Base-by-base conservation (phyloP, 73 alveolate genomes). In the Halteria grandinella region DNA sequence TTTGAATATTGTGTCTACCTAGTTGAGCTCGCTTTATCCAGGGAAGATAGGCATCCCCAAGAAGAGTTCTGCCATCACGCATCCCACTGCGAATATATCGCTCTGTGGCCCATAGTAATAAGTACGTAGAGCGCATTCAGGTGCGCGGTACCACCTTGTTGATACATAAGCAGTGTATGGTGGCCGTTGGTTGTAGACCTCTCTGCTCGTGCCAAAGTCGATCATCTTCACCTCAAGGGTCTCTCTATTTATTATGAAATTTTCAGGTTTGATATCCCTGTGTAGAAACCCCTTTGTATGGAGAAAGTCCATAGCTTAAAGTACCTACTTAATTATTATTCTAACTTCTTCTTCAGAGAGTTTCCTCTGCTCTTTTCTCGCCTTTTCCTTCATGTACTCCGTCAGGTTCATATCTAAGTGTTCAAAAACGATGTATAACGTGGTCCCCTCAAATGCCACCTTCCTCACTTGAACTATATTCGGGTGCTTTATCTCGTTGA, bases 221-320 rank as follows among this genome's bases (percentile, higher is more conserved):
- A 89, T 81, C 50, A 91, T 47, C 60, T 91, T 91, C 55, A 87
- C 78, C 28, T 85, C 73, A 49, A 51, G 59, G 39, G 78, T 40
- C 14, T 58, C 45, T 15, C 14, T 17, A 28, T 78, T 82, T 11
- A 87, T 47, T 21, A 87, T 47, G 25, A 87, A 64, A 55, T 93
- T 93, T 69, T 93, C 98, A 2, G 97, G 97, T 60, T 93, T 93
- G 41, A 93, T 54, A 59, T 93, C 98, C 69, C 98, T 49, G 71
- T 93, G 94, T 36, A 85, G 75, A 52, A 91, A 80, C 34, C 88
- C 87, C 51, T 79, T 53, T 28, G 79, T 88, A 74, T 93, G 98
- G 15, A 93, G 54, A 75, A 91, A 85, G 34, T 85, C 76, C 74
- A 91, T 48, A 31, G 95, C 97, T 27, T 57, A 69, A 21, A 91